Conservation (phyloP, 495 filamentous ascomycete genomes). For the Penicillium macrosclerotiorum region DNA sequence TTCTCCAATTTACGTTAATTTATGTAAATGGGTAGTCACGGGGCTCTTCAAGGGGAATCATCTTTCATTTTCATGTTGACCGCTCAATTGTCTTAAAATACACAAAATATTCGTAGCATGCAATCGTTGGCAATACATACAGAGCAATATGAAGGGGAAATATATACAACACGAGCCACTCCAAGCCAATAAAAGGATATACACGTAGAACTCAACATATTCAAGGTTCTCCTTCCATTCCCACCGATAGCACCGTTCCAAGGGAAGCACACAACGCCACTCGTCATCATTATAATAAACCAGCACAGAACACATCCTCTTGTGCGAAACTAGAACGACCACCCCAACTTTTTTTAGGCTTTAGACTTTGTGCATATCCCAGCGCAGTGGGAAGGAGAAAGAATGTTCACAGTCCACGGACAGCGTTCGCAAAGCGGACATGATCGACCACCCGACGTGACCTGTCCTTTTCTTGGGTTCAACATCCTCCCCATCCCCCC, state of each 20-base stretch:
- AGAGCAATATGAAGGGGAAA: conserved; percentile 4
- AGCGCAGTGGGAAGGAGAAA: not conserved
- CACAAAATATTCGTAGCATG: conserved; percentile 1
- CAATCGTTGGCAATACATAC: conserved; percentile 15
- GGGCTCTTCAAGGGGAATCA: not conserved
- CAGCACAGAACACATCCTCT: not conserved
- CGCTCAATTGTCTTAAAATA: not conserved
- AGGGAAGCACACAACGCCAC: not conserved
- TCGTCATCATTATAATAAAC: not conserved
- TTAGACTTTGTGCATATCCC: conserved; percentile 5
- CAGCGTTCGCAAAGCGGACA: not conserved
- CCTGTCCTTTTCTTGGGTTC: not conserved
- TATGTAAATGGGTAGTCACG: not conserved
- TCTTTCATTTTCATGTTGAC: not conserved
- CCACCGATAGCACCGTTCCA: not conserved
- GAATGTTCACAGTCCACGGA: too few species aligned
- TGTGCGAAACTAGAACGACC: too few species aligned
- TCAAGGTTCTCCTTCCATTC: not conserved
- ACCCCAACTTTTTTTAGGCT: conserved; percentile 5
- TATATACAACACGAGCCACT: conserved; percentile 10
- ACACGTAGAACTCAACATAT: too few species aligned
- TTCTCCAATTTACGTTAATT: not conserved
- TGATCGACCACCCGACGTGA: not conserved
- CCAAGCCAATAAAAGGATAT: conserved; percentile 4
- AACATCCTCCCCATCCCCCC: too few species aligned